Conservation (phyloP, 768 basidiomycete genomes). For the Vishniacozyma victoriae region DNA sequence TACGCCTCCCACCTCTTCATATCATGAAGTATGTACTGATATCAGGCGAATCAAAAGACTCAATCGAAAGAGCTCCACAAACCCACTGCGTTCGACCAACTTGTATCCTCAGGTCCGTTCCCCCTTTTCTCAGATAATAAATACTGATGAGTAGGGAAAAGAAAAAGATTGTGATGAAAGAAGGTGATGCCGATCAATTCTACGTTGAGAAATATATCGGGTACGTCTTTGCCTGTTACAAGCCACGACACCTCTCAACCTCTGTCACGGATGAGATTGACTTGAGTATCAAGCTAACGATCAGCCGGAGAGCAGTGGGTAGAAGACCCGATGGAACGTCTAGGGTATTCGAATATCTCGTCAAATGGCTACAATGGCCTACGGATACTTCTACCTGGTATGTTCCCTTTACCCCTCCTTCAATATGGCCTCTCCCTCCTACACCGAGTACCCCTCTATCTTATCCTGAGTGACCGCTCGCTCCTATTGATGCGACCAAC, state of each 20-base stretch:
- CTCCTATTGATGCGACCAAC: not conserved
- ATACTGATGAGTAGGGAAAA: not conserved
- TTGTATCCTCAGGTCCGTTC: too few species aligned
- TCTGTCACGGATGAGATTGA: not conserved
- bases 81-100: not conserved
- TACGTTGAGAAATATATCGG: conserved; percentile 1
- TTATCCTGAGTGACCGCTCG: too few species aligned
- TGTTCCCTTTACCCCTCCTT: too few species aligned
- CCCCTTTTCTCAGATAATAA: too few species aligned
- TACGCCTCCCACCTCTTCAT: not conserved
- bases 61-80: not conserved
- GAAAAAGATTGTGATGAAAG: not conserved
- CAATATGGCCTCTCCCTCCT: too few species aligned
- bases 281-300: not conserved
- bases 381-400: not conserved
- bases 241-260: too few species aligned
- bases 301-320: not conserved
- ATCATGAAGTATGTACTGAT: not conserved
- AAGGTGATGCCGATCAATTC: not conserved
- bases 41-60: not conserved
- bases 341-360: not conserved
- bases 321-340: not conserved
- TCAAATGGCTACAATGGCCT: not conserved
- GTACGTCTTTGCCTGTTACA: not conserved
- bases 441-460: too few species aligned